Evolutionary conservation across 2,329 filamentous ascomycete species (phyloP), one percentile per base, ranked within the genome.

Genomic region (Fusarium sp.): DNA sequence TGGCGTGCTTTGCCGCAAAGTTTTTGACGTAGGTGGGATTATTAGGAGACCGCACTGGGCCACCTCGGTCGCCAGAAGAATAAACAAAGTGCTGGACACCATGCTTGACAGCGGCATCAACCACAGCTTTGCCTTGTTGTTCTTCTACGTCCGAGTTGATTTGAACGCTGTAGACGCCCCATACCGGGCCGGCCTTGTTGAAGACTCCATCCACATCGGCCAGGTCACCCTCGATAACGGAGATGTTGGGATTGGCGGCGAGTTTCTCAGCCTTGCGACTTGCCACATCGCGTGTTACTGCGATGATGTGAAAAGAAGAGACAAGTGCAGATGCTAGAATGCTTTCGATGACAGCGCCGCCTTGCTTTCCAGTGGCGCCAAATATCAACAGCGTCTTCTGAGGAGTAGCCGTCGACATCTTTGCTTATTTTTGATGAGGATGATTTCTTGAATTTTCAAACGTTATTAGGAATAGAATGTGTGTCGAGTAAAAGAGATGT

Each of bases 1-100:
- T 45, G 17, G 89, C 89, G 67, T 91, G 87, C 55, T 87, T 85
- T 0, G 88, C 86, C 0, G 88, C 88, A 66, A 92, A 91, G 0
- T 88, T 89, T 45, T 53, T 63, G 42, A 58, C 48, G 17, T 54
- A 36, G 17, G 48, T 58, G 3, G 48, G 55, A 7, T 58, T 53
- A 4, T 54, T 38, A 5, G 48, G 51, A 1, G 51, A 58, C 20
- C 24, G 31, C 7, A 22, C 55, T 14, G 55, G 48, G 2, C 55
- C 55, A 18, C 55, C 55, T 1, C 55, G 55, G 6, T 58, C 49
- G 22, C 55, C 55, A 1, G 55, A 45, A 7, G 55, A 43, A 17
- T 58, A 58, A 3, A 58, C 55, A 31, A 58, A 55, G 40, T 55
- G 55, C 7, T 44, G 38, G 17, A 44, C 39, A 8, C 55, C 49